These are phyloP conservation scores for Globisporangium cederbergense DNA, from an alignment of 352 stramenopile species.

Conservation along the genomic window DNA sequence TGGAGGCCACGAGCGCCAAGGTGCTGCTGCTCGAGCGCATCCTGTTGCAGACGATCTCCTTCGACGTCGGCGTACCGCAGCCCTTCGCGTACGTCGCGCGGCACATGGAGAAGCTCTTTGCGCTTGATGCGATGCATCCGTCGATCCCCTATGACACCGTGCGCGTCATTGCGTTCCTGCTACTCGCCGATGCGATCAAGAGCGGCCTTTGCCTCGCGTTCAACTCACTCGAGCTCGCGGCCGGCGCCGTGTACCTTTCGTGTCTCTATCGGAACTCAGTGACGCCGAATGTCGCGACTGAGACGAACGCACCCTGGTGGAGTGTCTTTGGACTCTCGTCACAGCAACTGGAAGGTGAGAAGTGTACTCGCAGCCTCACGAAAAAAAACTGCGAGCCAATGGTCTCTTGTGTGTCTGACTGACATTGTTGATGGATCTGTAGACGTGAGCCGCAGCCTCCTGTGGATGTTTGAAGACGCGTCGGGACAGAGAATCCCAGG, in stretches of 20 bases:
- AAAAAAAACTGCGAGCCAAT: no score
- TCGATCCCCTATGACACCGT: constrained; percentile 42
- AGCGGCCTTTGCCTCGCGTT: constrained; percentile 53
- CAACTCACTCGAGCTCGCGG: constrained; percentile 43
- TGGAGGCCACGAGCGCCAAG: constrained; percentile 56
- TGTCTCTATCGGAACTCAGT: constrained; percentile 63
- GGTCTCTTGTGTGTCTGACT: neutral
- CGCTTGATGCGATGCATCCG: constrained; percentile 54
- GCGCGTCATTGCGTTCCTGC: constrained; percentile 45
- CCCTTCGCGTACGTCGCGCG: constrained; percentile 59
- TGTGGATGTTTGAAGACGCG: constrained; percentile 70
- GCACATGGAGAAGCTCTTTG: constrained; percentile 52
- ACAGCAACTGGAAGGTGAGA: constrained; percentile 47
- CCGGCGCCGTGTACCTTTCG: constrained; percentile 63
- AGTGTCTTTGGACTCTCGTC: constrained; percentile 43
- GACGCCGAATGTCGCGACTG: constrained; percentile 52
- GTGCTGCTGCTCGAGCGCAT: constrained; percentile 73
- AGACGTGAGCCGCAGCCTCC: constrained; percentile 50
- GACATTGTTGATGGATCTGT: constrained; percentile 5
- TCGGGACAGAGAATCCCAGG: constrained; percentile 23
- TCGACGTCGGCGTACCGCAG: constrained; percentile 65
- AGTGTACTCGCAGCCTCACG: no score
- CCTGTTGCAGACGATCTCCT: constrained; percentile 69
- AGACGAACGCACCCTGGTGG: constrained; percentile 71
- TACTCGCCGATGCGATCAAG: constrained; percentile 63